Percentiles rank a stretch among this genome's conserved stretches.
phyloP scores from a whole-genome alignment of 1,139 yeast genomes.

The Geotrichum klebahnii region DNA sequence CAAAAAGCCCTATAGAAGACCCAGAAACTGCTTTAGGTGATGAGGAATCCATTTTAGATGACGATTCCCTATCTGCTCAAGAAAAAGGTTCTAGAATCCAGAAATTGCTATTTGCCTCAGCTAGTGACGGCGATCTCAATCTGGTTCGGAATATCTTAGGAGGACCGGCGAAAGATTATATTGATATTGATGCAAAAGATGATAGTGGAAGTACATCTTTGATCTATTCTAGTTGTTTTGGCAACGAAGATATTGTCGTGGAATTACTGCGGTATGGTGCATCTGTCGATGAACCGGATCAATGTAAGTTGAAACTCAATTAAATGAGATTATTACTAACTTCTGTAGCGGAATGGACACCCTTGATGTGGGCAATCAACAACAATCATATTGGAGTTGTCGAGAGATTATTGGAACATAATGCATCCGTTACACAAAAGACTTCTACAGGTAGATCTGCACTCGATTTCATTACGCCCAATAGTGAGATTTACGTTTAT shows the following conservation, averaged over 20 bases:
- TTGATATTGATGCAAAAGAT: conserved; percentile 40
- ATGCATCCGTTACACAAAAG: conserved; percentile 35
- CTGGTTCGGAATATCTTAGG: conserved; percentile 35
- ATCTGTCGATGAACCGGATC: conserved; percentile 39
- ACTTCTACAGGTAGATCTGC: conserved; percentile 41
- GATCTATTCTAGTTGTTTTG: conserved; percentile 43
- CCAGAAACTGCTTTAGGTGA: conserved; percentile 21
- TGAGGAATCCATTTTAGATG: conserved; percentile 29
- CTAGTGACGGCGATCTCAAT: conserved; percentile 39
- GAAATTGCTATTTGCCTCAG: conserved; percentile 35
- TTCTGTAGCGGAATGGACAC: conserved; percentile 40
- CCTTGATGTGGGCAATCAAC: conserved; percentile 48
- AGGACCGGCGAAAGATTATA: conserved; percentile 26
- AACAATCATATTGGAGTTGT: conserved; percentile 41
- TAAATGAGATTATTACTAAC: neutral
- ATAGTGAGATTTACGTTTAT: conserved; percentile 34
- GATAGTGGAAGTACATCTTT: conserved; percentile 42
- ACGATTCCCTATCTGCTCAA: conserved; percentile 25
- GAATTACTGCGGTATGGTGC: conserved; percentile 42
- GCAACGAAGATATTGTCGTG: conserved; percentile 40
- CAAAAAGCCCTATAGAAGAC: neutral
- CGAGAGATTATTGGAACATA: conserved; percentile 37
- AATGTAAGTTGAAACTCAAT: conserved; percentile 26
- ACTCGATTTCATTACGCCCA: conserved; percentile 38
- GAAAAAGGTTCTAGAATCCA: conserved; percentile 31